Evolutionary conservation across 129 eudicot species (phyloP).

Genomic region (Arctium lappa): DNA sequence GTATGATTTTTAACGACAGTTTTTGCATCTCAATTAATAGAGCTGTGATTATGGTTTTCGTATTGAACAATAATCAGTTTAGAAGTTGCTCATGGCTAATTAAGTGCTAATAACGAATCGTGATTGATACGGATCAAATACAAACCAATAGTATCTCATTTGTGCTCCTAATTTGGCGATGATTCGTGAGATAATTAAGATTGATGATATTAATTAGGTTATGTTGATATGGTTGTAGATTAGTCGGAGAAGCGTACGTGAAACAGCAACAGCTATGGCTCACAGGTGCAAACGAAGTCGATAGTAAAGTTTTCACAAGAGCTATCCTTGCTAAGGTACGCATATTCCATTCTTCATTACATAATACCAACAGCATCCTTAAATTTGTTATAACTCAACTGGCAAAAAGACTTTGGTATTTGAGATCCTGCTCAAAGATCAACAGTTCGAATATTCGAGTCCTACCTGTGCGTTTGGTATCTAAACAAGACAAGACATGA

Average conservation of each 20-base stretch:
- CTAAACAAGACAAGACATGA: no score
- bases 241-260: slow-evolving; percentile 76
- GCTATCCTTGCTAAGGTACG: slow-evolving; percentile 89
- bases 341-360: not conserved
- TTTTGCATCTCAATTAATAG: not conserved
- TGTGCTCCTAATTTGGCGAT: not conserved
- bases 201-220: not conserved
- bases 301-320: slow-evolving; percentile 70
- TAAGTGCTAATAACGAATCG: not conserved
- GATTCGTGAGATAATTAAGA: not conserved
- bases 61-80: not conserved
- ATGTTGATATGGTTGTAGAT: slow-evolving; percentile 26
- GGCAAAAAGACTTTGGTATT: no score
- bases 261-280: slow-evolving; percentile 73
- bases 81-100: no score
- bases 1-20: not conserved
- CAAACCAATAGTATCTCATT: not conserved
- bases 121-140: not conserved
- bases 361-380: no score
- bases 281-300: slow-evolving; percentile 59
- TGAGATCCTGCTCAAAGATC: no score
- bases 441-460: no score
- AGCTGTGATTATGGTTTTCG: not conserved
- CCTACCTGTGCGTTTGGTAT: no score
- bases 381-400: no score